These are phyloP conservation scores for Penicillium oxalicum DNA, from an alignment of 2,329 filamentous ascomycete genomes.

Conservation along the genomic window DNA sequence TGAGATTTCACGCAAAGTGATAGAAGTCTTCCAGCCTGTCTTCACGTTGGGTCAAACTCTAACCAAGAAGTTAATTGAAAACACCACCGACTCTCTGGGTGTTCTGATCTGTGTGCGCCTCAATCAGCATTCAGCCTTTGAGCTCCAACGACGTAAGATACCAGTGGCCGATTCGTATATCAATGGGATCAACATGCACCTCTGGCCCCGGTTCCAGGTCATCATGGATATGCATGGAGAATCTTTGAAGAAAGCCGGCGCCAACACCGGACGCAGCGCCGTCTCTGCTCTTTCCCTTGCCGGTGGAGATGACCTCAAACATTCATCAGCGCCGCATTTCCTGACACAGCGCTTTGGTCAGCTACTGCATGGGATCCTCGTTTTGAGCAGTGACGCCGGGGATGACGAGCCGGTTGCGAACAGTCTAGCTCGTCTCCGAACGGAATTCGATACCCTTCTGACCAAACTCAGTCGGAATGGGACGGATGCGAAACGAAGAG, in stretches of 20 bases:
- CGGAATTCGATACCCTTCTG: slow-evolving; percentile 78
- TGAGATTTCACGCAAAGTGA: slow-evolving; percentile 74
- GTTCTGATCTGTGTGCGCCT: slow-evolving; percentile 85
- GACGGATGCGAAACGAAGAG: slow-evolving; percentile 69
- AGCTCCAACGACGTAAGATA: slow-evolving; percentile 83
- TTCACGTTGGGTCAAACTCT: slow-evolving; percentile 75
- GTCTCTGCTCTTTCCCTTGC: slow-evolving; percentile 52
- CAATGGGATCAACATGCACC: slow-evolving; percentile 89
- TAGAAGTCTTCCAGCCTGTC: slow-evolving; percentile 82
- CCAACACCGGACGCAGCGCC: slow-evolving; percentile 43
- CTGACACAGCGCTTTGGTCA: slow-evolving; percentile 94
- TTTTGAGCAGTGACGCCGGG: slow-evolving; percentile 79
- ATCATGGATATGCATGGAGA: slow-evolving; percentile 92
- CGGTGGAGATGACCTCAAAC: slow-evolving; percentile 39
- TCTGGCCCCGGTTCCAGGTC: slow-evolving; percentile 92
- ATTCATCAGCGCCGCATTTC: slow-evolving; percentile 68
- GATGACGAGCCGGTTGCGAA: slow-evolving; percentile 89
- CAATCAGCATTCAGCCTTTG: slow-evolving; percentile 91
- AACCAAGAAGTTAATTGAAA: slow-evolving; percentile 68
- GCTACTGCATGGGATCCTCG: slow-evolving; percentile 76
- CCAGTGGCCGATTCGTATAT: slow-evolving; percentile 86
- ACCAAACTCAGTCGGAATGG: slow-evolving; percentile 71
- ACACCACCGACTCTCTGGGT: slow-evolving; percentile 77
- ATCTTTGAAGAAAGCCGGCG: slow-evolving; percentile 61
- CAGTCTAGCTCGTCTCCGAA: slow-evolving; percentile 68